Conservation (phyloP, 495 filamentous ascomycete species). For the Achaetomiella virescens region DNA sequence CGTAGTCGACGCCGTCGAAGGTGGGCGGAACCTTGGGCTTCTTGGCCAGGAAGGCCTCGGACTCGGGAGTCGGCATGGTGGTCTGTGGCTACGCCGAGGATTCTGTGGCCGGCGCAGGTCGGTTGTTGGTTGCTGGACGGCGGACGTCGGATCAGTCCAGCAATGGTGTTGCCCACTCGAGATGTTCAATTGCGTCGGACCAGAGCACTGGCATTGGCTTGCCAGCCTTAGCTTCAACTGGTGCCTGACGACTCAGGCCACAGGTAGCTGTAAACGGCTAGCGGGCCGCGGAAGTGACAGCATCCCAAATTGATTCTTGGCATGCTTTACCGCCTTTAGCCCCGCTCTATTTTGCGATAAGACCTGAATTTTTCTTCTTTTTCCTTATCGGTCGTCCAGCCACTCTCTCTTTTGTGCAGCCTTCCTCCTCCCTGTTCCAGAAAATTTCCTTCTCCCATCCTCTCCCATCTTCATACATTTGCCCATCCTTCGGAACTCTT, state of each 20-base stretch:
- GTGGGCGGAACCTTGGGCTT: slow-evolving; percentile 91
- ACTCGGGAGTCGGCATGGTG: slow-evolving; percentile 83
- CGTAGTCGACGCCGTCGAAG: slow-evolving; percentile 95
- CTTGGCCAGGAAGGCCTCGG: slow-evolving; percentile 81
- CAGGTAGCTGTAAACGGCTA: neutral
- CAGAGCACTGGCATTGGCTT: slow-evolving; percentile 2
- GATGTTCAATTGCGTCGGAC: slow-evolving; percentile 3
- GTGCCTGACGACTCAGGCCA: slow-evolving; percentile 11
- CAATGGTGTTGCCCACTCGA: slow-evolving; percentile 6
- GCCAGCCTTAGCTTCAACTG: slow-evolving; percentile 10
- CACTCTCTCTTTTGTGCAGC: neutral
- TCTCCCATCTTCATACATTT: slow-evolving; percentile 4
- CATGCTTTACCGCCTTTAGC: neutral
- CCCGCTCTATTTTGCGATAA: slow-evolving; percentile 13
- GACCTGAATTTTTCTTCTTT: neutral
- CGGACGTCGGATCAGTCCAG: slow-evolving; percentile 8
- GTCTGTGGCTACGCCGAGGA: slow-evolving; percentile 1
- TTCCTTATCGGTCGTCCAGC: neutral
- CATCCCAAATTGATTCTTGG: neutral
- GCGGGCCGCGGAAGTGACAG: too few relatives aligned
- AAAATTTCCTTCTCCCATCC: slow-evolving; percentile 19
- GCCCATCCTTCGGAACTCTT: slow-evolving; percentile 18
- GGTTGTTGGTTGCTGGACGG: slow-evolving; percentile 9
- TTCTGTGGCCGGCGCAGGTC: neutral
- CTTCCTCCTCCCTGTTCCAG: slow-evolving; percentile 6